These are phyloP conservation scores for Cystobasidium sp. DNA, from an alignment of 1,284 basidiomycete species.

Conservation along the genomic window DNA sequence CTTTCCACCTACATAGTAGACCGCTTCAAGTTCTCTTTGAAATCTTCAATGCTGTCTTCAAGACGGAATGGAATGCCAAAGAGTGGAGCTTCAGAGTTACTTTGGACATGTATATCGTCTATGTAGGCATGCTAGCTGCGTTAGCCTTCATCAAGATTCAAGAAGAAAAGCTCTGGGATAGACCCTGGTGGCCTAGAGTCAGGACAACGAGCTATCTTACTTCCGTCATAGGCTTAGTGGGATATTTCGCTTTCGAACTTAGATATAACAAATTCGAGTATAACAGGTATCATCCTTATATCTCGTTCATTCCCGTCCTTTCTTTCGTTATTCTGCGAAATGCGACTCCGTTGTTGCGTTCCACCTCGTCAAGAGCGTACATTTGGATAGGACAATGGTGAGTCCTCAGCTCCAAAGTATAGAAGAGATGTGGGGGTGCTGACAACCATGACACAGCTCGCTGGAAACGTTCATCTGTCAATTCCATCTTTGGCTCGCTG, in stretches of 20 bases:
- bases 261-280: conserved; percentile 77
- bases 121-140: conserved; percentile 79
- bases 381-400: conserved; percentile 76
- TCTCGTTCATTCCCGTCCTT: conserved; percentile 78
- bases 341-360: conserved; percentile 70
- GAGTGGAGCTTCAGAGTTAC: conserved; percentile 87
- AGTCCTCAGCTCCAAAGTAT: conserved; percentile 44
- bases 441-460: conserved; percentile 57
- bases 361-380: conserved; percentile 70
- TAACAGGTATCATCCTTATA: conserved; percentile 79
- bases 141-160: conserved; percentile 74
- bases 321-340: conserved; percentile 77
- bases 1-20: conserved; percentile 70
- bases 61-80: conserved; percentile 76
- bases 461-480: conserved; percentile 86
- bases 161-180: conserved; percentile 72
- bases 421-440: background rate
- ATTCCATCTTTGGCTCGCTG: conserved; percentile 86
- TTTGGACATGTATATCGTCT: conserved; percentile 85
- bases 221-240: conserved; percentile 66
- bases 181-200: conserved; percentile 67
- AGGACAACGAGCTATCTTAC: conserved; percentile 62
- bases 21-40: conserved; percentile 69
- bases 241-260: conserved; percentile 83
- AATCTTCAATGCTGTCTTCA: conserved; percentile 68